Base-by-base conservation (phyloP, 2,329 filamentous ascomycete species). In the Moelleriella libera region DNA sequence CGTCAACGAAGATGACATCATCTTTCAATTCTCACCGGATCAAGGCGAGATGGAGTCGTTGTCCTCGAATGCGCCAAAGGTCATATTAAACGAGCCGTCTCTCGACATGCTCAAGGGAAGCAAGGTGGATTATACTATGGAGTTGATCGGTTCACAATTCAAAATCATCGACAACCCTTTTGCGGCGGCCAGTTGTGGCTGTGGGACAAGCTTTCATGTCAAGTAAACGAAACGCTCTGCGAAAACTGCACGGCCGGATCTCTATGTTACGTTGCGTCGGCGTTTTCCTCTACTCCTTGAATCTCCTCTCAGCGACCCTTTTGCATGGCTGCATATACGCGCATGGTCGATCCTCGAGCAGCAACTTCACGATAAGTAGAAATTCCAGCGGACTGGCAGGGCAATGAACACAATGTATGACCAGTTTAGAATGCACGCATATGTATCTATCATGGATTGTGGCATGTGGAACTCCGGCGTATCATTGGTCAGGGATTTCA, bases 191-290 rank as follows among this genome's bases (percentile, higher is more conserved):
- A 95, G 86, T 63, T 98, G 92, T 69, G 92, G 92, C 1, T 98
- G 92, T 65, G 92, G 92, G 6, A 96, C 90, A 12, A 97, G 90
- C 62, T 98, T 98, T 66, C 92, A 97, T 67, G 88, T 97, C 54
- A 88, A 89, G 61, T 21, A 21, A 21, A 21, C 21, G 21, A 21
- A 21, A 21, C 21, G 2, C 21, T 21, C 21, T 21, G 21, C 21
- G 21, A 21, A 21, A 21, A 21, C 21, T 2, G 21, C 21, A 21
- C 21, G 21, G 21, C 21, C 21, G 21, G 21, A 21, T 21, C 2
- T 21, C 21, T 21, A 21, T 21, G 2, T 21, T 21, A 21, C 21
- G 21, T 21, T 21, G 21, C 21, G 21, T 21, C 21, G 21, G 21
- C 21, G 21, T 21, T 21, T 21, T 21, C 21, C 21, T 21, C 21